Evolutionary conservation across 805 yeast genomes (phyloP), one percentile per base, ranked within the genome.

Genomic region (Millerozyma miso): DNA sequence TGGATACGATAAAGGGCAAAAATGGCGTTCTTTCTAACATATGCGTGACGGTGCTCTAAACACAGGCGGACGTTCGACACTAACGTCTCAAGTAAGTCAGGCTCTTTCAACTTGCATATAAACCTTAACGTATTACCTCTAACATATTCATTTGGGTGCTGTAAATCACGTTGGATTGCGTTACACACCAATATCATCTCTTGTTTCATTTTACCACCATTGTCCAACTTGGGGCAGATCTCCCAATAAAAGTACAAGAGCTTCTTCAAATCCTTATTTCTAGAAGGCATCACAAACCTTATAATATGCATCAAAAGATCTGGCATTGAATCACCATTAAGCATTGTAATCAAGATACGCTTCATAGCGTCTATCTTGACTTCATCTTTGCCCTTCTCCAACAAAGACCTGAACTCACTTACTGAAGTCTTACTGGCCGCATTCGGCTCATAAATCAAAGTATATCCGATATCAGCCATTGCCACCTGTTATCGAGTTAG

Each of bases 131-230:
- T 91, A 57, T 88, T 88, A 53, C 99, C 99, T 58, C 98, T 81
- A 51, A 93, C 85, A 62, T 84, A 93, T 67, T 93, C 99, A 72
- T 93, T 93, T 40, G 99, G 97, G 68, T 95, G 99, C 68, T 90
- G 97, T 55, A 93, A 77, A 63, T 93, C 99, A 65, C 89, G 90
- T 66, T 93, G 95, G 58, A 93, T 88, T 41, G 98, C 97, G 64
- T 95, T 95, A 72, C 98, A 93, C 39, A 91, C 98, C 50, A 93
- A 79, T 66, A 95, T 91, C 98, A 93, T 93, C 70, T 93, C 99
- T 64, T 91, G 98, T 69, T 88, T 88, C 75, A 95, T 79, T 63
- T 88, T 88, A 3, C 98, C 98, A 41, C 85, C 85, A 31, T 76
- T 73, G 54, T 88, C 95, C 51, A 85, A 73, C 67, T 95, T 95